Evolutionary conservation across 345 rosid species (phyloP).

Genomic region (Moringa oleifera): DNA sequence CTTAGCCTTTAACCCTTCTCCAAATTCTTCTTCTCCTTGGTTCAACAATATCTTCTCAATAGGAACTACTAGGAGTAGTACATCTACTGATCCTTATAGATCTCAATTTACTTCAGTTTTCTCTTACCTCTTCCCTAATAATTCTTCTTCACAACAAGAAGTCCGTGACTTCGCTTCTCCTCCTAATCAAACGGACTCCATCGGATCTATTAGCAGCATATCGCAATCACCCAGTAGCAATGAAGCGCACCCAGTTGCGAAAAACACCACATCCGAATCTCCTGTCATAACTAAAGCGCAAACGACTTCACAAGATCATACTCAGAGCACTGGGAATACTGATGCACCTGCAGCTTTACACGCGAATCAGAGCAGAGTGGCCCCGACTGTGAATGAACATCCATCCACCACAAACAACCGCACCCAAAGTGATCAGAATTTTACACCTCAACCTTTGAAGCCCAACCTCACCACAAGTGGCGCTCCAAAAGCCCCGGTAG

Average conservation of each 20-base stretch:
- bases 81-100: slow-evolving; percentile 34
- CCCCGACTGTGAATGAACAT: neutral
- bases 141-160: slow-evolving; percentile 20
- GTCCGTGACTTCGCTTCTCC: slow-evolving; percentile 15
- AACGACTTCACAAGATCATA: slow-evolving; percentile 6
- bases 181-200: slow-evolving; percentile 10
- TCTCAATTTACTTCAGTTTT: slow-evolving; percentile 53
- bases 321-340: neutral
- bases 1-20: slow-evolving; percentile 62
- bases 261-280: slow-evolving; percentile 16
- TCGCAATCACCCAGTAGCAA: slow-evolving; percentile 3
- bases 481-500: slow-evolving; percentile 12
- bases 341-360: slow-evolving; percentile 7
- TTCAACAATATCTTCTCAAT: slow-evolving; percentile 39
- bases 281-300: slow-evolving; percentile 5
- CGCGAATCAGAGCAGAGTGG: slow-evolving; percentile 7
- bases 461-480: slow-evolving; percentile 23
- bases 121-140: slow-evolving; percentile 38
- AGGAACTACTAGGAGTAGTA: slow-evolving; percentile 3
- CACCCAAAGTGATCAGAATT: neutral
- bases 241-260: slow-evolving; percentile 22
- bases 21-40: slow-evolving; percentile 47
- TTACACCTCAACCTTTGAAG: slow-evolving; percentile 15
- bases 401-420: neutral
- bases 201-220: slow-evolving; percentile 26